Evolutionary conservation across 179 eudicot species (phyloP).

Genomic region (Beta macrorhiza): DNA sequence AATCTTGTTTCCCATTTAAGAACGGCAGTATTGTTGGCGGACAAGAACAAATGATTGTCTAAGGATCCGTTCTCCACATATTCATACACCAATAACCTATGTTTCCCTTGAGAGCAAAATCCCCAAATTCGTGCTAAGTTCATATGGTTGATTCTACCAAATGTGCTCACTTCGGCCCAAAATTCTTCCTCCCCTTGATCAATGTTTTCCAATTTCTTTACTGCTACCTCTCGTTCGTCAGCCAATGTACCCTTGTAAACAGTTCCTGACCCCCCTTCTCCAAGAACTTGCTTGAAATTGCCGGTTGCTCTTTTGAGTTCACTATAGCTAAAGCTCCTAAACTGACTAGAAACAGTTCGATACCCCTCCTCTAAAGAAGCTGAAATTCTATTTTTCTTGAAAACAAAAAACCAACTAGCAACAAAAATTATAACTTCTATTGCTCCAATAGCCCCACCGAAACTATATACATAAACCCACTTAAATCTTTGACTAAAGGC

Average conservation of each 20-base stretch:
- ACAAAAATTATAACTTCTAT: conserved; percentile 33
- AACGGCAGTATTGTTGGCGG: background rate
- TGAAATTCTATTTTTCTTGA: conserved; percentile 27
- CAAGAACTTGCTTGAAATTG: conserved; percentile 42
- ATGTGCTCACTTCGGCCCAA: conserved; percentile 54
- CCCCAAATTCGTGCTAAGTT: conserved; percentile 54
- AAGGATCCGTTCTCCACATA: conserved; percentile 39
- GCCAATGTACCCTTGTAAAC: conserved; percentile 46
- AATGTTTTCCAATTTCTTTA: conserved; percentile 42
- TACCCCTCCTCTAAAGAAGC: conserved; percentile 42
- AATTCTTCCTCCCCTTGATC: conserved; percentile 49
- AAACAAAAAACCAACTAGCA: conserved; percentile 34
- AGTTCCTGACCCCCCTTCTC: conserved; percentile 46
- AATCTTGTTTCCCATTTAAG: conserved; percentile 46
- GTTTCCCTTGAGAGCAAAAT: conserved; percentile 37
- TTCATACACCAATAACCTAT: conserved; percentile 46
- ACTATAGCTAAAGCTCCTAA: conserved; percentile 40
- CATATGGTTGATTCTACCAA: conserved; percentile 52
- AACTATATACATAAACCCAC: conserved; percentile 42
- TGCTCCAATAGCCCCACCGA: conserved; percentile 35
- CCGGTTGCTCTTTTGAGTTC: conserved; percentile 46
- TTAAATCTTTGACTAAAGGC: conserved; percentile 18
- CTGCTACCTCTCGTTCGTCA: conserved; percentile 44
- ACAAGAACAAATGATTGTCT: conserved; percentile 38
- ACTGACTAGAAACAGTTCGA: conserved; percentile 36